Conservation (phyloP, 2,329 filamentous ascomycete genomes). For the Trichophyton simii region DNA sequence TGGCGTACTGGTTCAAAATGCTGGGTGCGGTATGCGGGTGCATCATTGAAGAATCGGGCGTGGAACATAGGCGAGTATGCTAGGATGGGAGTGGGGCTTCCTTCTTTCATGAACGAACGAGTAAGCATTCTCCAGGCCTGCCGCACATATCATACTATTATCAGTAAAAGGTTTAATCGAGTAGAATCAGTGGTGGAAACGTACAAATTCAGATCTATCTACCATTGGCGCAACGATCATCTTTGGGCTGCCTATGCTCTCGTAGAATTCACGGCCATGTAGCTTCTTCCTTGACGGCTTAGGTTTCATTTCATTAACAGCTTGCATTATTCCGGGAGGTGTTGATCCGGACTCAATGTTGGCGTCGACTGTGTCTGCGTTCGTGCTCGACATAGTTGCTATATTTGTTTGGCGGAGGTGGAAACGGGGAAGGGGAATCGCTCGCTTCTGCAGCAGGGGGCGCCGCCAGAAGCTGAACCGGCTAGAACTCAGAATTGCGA, state of each 20-base stretch:
- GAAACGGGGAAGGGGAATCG: neutral
- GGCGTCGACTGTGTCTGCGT: no score
- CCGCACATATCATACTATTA: neutral
- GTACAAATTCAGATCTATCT: constrained; percentile 91
- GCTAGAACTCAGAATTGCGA: neutral
- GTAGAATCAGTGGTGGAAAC: constrained; percentile 23
- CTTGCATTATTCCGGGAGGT: neutral
- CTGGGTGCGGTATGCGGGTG: constrained; percentile 58
- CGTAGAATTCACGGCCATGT: constrained; percentile 79
- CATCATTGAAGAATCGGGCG: constrained; percentile 72
- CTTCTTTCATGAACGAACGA: constrained; percentile 71
- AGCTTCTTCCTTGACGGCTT: constrained; percentile 44
- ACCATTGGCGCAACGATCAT: constrained; percentile 94
- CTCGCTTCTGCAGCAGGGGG: neutral
- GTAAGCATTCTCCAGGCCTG: constrained; percentile 94
- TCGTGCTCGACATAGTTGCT: neutral
- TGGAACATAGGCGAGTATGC: constrained; percentile 96
- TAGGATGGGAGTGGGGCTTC: constrained; percentile 54
- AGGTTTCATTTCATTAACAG: neutral
- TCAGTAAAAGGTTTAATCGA: neutral
- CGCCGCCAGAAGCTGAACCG: neutral
- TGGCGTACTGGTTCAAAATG: constrained; percentile 61
- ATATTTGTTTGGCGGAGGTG: no score
- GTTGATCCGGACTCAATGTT: neutral
- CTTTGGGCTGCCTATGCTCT: constrained; percentile 86